Base-by-base conservation (phyloP, 2,329 filamentous ascomycete genomes). In the Penicillium verrucosum region DNA sequence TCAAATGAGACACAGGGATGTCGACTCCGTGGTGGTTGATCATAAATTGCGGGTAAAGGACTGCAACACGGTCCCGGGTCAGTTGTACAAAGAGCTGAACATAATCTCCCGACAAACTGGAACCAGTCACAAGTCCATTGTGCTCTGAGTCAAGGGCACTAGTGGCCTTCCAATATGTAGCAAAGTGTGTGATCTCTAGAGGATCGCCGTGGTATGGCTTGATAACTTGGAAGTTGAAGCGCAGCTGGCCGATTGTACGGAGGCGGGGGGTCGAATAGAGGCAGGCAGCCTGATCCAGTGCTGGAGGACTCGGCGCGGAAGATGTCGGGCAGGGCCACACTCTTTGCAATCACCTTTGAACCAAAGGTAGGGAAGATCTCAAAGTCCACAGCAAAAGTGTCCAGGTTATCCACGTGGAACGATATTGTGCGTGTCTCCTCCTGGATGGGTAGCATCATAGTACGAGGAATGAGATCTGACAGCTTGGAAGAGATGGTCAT, bases 91-190 rank as follows among this genome's bases (percentile, higher is more conserved):
- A 96, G 8, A 99, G 78, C 54, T 92, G 86, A 25, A 96, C 87
- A 73, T 97, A 97, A 68, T 97, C 90, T n/a, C 94, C 94, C 3
- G 91, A 95, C 54, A 99, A 76, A 76, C 93, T 97, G 10, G 93
- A 97, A 0, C 93, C 94, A 0, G 93, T 97, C 18, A 99, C 90
- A 25, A 97, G 85, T 25, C 91, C 90, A 69, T 85, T 94, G 25
- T 89, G 88, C 45, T 92, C 89, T 49, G 90, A 87, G 71, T 96
- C 91, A 46, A 94, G 83, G 65, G 96, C 92, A 68, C 92, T 96
- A 1, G 94, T 99, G 0, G 93, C 93, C 75, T 97, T 99, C 94
- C 94, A 99, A 75, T 99, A 99, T 0, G 94, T 97, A 61, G 96
- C 94, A 67, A 97, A 99, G 69, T 97, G 92, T 1, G 94, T 96